Conservation (phyloP, 345 rosid species). For the Camelina hispida region DNA sequence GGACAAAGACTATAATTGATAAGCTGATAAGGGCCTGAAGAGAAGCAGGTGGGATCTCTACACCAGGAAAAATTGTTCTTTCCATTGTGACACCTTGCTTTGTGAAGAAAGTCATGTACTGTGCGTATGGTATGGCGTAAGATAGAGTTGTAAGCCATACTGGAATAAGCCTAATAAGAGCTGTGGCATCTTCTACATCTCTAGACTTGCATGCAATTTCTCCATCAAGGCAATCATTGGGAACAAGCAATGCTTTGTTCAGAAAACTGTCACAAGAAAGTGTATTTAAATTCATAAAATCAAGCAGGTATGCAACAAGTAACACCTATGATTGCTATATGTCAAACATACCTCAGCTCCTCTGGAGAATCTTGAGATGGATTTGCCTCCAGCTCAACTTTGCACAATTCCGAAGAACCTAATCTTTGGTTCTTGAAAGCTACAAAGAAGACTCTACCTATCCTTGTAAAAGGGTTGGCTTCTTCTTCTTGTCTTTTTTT, state of each 20-base stretch:
- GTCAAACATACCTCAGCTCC: constrained; percentile 49
- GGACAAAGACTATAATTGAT: constrained; percentile 48
- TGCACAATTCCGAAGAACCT: constrained; percentile 33
- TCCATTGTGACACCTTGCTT: constrained; percentile 66
- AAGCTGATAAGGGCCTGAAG: constrained; percentile 55
- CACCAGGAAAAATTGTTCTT: constrained; percentile 45
- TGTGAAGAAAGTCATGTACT: constrained; percentile 61
- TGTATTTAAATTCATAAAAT: neutral
- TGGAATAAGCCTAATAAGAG: constrained; percentile 53
- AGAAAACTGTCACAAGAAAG: constrained; percentile 45
- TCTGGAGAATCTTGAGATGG: constrained; percentile 33
- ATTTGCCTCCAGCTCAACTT: constrained; percentile 7
- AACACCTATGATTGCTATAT: neutral
- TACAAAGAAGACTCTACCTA: constrained; percentile 54
- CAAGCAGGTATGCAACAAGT: neutral
- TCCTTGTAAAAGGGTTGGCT: constrained; percentile 62
- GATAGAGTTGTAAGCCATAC: constrained; percentile 57
- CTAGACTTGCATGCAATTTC: constrained; percentile 33
- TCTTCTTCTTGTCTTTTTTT: constrained; percentile 48
- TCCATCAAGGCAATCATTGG: constrained; percentile 38
- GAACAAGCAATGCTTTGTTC: constrained; percentile 48
- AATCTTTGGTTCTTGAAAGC: constrained; percentile 56
- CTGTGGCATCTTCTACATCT: constrained; percentile 62
- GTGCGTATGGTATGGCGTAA: constrained; percentile 54
- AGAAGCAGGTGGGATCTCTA: constrained; percentile 57